These are phyloP conservation scores for Phoenix dactylifera DNA, from an alignment of 176 grass and related monocot genomes.

Conservation along the genomic window DNA sequence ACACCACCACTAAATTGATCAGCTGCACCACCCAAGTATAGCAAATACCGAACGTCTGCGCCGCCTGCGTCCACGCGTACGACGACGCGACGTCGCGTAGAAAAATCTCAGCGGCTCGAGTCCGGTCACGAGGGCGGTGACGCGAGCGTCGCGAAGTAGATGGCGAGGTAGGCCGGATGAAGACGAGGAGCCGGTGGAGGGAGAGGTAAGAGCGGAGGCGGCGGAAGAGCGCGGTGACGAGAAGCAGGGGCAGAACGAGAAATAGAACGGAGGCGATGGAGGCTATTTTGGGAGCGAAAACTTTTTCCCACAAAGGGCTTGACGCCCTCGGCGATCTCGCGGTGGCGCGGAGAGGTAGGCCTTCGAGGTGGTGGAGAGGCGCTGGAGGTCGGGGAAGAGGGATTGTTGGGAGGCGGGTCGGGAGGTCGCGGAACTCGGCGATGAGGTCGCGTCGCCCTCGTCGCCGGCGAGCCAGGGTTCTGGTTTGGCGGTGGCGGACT, in stretches of 20 bases:
- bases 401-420: constrained; percentile 48
- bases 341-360: constrained; percentile 77
- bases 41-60: constrained; percentile 67
- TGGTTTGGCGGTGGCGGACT: constrained; percentile 22
- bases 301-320: constrained; percentile 57
- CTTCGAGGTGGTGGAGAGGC: constrained; percentile 69
- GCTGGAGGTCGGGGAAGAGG: constrained; percentile 75
- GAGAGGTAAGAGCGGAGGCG: constrained; percentile 64
- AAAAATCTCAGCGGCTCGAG: constrained; percentile 91
- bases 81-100: constrained; percentile 74
- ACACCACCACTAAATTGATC: constrained; percentile 65
- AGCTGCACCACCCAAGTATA: constrained; percentile 84
- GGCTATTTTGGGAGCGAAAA: constrained; percentile 45
- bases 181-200: constrained; percentile 53
- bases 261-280: constrained; percentile 44
- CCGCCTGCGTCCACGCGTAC: constrained; percentile 93
- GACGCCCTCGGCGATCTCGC: constrained; percentile 54
- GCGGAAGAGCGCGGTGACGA: constrained; percentile 58
- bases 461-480: constrained; percentile 30
- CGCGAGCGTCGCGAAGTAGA: constrained; percentile 92
- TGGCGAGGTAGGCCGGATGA: constrained; percentile 92
- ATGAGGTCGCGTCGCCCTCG: constrained; percentile 42
- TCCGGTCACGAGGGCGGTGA: constrained; percentile 59
- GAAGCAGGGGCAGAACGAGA: constrained; percentile 53
- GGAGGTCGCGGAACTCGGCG: constrained; percentile 63